Evolutionary conservation across 495 filamentous ascomycete species (phyloP), one percentile per base, ranked within the genome.

Genomic region (Jackrogersella multiformis): DNA sequence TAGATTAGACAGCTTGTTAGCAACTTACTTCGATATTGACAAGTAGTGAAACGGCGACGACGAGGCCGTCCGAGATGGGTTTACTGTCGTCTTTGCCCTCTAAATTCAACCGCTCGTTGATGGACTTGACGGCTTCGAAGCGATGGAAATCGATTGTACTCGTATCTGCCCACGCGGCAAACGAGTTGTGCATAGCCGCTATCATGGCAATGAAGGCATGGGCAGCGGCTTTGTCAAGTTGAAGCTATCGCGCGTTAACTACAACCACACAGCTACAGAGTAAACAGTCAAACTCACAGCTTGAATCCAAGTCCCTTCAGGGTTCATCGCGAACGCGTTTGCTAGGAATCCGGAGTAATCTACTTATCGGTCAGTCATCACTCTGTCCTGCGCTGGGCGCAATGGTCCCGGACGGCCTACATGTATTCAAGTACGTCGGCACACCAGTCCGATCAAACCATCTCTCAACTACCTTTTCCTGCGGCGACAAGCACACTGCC

Each of bases 261-360:
- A 36, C 18, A 1, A 34, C 12, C 5, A 36, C 41, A 5, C 15
- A 18, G 16, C 21, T 4, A 20, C 2, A 28, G n/a, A n/a, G n/a
- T n/a, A 21, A 23, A 9, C 15, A 15, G 34, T 2, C 6, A 39
- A 9, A 53, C 62, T 68, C 23, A 74, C 72, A 4, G 70, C 66
- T 52, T 74, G 66, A 23, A 74, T 63, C 63, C 71, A 74, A 18
- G 68, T 73, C 9, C 72, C 72, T 53, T 74, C 66, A 0, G 72
- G 72, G n/a, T 74, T 74, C 72, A 74, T 74, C 23, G 72, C 72
- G 35, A 74, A 74, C 13, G 72, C 70, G 42, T 74, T 74, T 4
- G 70, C 72, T 10, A 74, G 70, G 18, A 74, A 74, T 4, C 72
- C 66, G n/a, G 70, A 66, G 35, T 74, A 74, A 34, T 74, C 72